phyloP scores from a whole-genome alignment of 768 basidiomycete genomes.

The Sporobolomyces roseus region DNA sequence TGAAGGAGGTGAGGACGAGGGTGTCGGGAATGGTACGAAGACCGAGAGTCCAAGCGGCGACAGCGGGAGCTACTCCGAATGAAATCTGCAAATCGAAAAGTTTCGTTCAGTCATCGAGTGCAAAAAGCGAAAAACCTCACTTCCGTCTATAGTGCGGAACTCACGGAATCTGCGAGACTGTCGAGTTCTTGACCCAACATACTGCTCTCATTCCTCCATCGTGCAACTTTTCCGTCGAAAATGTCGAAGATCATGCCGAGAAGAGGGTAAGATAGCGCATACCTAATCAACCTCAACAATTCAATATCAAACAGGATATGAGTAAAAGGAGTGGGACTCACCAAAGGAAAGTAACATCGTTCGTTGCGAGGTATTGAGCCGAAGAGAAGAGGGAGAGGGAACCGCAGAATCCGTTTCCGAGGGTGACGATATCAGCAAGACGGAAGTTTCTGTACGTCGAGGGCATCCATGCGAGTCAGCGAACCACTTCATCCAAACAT shows the following conservation, averaged over 20 bases:
- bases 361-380: conserved; percentile 76
- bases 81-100: conserved; percentile 71
- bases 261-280: conserved; percentile 80
- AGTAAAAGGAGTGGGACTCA: conserved; percentile 5
- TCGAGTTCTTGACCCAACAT: conserved; percentile 97
- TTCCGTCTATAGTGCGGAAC: conserved; percentile 43
- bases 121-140: too few relatives aligned
- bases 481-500: background rate
- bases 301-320: too few relatives aligned
- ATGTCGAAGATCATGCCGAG: conserved; percentile 97
- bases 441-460: conserved; percentile 84
- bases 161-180: conserved; percentile 87
- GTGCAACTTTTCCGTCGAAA: conserved; percentile 92
- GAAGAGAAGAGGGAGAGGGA: conserved; percentile 91
- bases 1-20: conserved; percentile 77
- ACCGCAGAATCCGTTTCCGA: conserved; percentile 98
- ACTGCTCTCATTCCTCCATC: conserved; percentile 92
- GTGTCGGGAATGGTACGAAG: conserved; percentile 88
- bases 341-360: conserved; percentile 75
- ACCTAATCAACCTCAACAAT: too few relatives aligned
- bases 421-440: conserved; percentile 93
- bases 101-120: too few relatives aligned
- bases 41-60: conserved; percentile 79
- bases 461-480: too few relatives aligned
- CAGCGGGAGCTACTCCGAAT: conserved; percentile 94